Evolutionary conservation across 805 yeast species (phyloP).

Genomic region (Yamadazyma insecticola): DNA sequence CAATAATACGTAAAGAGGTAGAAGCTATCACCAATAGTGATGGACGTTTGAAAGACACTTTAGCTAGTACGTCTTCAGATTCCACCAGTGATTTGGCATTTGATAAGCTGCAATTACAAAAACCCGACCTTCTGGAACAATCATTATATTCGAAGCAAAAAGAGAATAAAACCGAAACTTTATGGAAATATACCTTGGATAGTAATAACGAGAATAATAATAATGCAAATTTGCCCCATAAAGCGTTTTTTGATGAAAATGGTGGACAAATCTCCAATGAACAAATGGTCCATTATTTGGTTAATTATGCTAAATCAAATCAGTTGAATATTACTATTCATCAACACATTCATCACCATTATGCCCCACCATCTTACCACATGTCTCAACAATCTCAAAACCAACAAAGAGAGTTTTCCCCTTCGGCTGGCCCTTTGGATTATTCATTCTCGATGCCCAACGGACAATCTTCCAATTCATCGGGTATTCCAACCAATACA

Average conservation of each 20-base stretch:
- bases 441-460: too few species aligned
- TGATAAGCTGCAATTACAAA: too few species aligned
- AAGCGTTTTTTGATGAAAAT: constrained; percentile 15
- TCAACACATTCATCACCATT: constrained; percentile 83
- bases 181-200: constrained; percentile 53
- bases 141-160: too few species aligned
- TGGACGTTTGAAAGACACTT: too few species aligned
- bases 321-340: constrained; percentile 66
- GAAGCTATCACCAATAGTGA: constrained; percentile 38
- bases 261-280: constrained; percentile 50
- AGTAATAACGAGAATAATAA: constrained; percentile 3
- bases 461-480: too few species aligned
- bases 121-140: too few species aligned
- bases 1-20: constrained; percentile 54
- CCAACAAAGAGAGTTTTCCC: too few species aligned
- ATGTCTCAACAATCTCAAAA: too few species aligned
- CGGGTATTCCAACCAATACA: too few species aligned
- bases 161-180: constrained; percentile 38
- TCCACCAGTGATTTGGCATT: too few species aligned
- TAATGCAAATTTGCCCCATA: constrained; percentile 15
- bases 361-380: constrained; percentile 43
- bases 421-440: too few species aligned
- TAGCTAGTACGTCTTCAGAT: too few species aligned
- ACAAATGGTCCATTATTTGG: constrained; percentile 51
- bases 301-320: constrained; percentile 56